Conservation (phyloP, 1,284 basidiomycete species). For the Cystobasidiaceae sp. region DNA sequence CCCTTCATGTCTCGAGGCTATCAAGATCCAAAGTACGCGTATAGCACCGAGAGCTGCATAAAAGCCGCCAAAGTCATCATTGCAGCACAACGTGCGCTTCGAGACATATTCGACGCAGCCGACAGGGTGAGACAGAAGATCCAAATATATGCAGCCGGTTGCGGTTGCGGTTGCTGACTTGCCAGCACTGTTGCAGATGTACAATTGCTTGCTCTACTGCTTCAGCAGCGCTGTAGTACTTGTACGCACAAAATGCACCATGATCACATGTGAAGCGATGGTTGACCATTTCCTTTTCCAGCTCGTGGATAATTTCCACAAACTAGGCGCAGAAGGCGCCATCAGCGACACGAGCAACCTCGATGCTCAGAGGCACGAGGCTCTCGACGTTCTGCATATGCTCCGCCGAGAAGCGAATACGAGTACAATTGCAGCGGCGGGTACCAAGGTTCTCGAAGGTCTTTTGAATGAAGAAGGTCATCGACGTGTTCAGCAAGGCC, state of each 20-base stretch:
- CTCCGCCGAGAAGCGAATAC: conserved; percentile 12
- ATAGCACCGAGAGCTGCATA: conserved; percentile 30
- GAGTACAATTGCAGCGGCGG: conserved; percentile 23
- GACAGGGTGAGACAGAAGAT: conserved; percentile 17
- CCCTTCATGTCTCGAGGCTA: conserved; percentile 29
- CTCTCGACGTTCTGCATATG: conserved; percentile 15
- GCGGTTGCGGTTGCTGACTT: background rate
- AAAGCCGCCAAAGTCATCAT: conserved; percentile 31
- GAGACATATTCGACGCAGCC: conserved; percentile 29
- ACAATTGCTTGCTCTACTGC: conserved; percentile 30
- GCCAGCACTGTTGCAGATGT: conserved; percentile 7
- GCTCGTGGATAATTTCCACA: conserved; percentile 30
- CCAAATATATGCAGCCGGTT: no score
- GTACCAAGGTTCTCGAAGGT: conserved; percentile 18
- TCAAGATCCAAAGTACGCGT: conserved; percentile 28
- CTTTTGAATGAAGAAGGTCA: conserved; percentile 29
- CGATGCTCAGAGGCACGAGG: conserved; percentile 28
- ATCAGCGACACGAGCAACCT: conserved; percentile 17
- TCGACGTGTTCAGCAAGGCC: conserved; percentile 7
- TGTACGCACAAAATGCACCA: background rate
- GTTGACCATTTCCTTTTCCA: background rate
- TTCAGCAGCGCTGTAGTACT: conserved; percentile 30
- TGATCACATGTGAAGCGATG: background rate
- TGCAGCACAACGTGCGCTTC: conserved; percentile 25
- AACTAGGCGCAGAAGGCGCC: background rate